Evolutionary conservation across 345 rosid species (phyloP), one percentile per base, ranked within the genome.

Genomic region (Eucalyptus victrix): DNA sequence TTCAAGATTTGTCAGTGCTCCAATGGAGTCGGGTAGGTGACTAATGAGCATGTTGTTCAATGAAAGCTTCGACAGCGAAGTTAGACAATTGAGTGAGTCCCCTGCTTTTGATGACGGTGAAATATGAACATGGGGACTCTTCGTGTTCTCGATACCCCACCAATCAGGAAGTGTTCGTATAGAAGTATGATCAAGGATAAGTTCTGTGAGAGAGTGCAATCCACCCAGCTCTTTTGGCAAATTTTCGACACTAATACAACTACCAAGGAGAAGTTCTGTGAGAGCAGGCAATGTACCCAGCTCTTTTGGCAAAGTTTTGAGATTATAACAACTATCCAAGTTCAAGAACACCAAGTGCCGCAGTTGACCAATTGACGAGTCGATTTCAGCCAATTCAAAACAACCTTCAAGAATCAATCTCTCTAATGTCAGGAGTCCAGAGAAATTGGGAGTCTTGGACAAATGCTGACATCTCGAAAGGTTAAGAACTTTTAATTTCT

Each of bases 321-420:
- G 80, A 3, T 3, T 1, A 1, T 2, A 0, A 69, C 80, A 69
- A 9, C 0, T 0, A 5, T 4, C 8, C 42, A 67, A 32, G 42
- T 32, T 67, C 80, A 67, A 67, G 23, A 3, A 32, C 17, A 16
- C 42, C 80, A 67, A 32, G 4, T 18, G 9, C 42, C 9, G 8
- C 80, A 67, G 4, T 32, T 67, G 40, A 9, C 80, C 40, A 34
- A 67, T 16, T 17, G 80, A 67, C 12, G 3, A 16, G 23, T 67
- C 12, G 1, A 67, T 32, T 67, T 67, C 7, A 8, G 12, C 42
- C 80, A 67, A 67, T 67, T 9, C 1, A 17, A 0, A 0, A 67
- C 80, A 67, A 18, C 0, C 1, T 16, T 67, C 42, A 5, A 67
- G 1, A 32, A 67, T 32, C 80, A 67, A 32, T 32, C 80, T 67